Base-by-base conservation (phyloP, 1,139 yeast species). In the Candida pseudoviswanathii region DNA sequence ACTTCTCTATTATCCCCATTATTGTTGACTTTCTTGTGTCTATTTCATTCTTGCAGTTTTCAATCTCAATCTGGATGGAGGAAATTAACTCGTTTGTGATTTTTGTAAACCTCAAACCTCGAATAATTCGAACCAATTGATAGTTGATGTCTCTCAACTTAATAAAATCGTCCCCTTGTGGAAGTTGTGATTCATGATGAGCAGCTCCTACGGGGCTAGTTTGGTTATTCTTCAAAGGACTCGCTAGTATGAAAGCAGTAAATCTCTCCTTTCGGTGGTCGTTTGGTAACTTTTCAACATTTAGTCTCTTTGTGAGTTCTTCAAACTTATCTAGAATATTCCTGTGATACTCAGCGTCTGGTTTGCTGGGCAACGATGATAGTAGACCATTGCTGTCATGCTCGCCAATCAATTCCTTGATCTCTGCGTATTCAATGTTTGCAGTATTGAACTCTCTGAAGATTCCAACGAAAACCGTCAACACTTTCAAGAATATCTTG, bases 101-200 rank as follows among this genome's bases (percentile, higher is more conserved):
- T 51, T 72, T 75, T 16, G 79, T 67, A 26, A 74, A 55, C 47
- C 68, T 71, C 37, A 76, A 60, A 9, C 67, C 58, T 41, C 79
- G 57, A 34, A 75, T 71, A 1, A 67, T 66, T 42, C 67, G 57
- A 6, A 75, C 72, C 9, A 76, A 56, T 45, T 68, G 69, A 53
- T 73, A 71, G 50, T 75, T 75, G 11, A 72, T 48, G 16, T 73
- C 78, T 30, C 76, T 57, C 11, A 75, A 60, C 3, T 51, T 49
- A 3, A 41, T 40, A 9, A 40, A 37, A 11, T 42, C 31, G 11
- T 51, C 51, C n/a, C 25, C 33, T 9, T 25, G 21, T 2, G 40
- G 11, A n/a, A 22, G 11, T 4, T 3, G 16, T 36, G 8, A 27
- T 21, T 45, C 46, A 8, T 38, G 29, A 6, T 11, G 21, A 16